A percentile compares a stretch with the other conserved stretches of the same genome.
Conservation (phyloP, 352 stramenopile species). For the Globisporangium ultimum region DNA sequence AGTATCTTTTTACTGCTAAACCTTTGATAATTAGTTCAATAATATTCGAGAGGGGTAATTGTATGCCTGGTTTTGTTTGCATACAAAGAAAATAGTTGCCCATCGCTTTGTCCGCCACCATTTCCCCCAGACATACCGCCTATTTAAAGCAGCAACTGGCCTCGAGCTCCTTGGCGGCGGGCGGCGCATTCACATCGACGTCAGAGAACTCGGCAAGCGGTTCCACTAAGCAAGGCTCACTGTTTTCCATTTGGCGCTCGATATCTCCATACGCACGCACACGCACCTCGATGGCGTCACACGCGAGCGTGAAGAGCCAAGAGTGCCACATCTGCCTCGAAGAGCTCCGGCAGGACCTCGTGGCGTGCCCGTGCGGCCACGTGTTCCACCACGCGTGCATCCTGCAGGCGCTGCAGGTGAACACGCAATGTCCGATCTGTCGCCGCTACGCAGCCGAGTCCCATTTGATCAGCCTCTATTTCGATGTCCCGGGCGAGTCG, state of each 20-base stretch:
- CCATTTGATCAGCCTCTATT: slow-evolving; percentile 63
- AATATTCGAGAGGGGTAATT: no score
- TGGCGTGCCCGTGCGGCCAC: slow-evolving; percentile 61
- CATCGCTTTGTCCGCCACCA: no score
- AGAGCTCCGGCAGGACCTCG: slow-evolving; percentile 59
- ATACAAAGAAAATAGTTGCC: no score
- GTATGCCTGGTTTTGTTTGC: no score
- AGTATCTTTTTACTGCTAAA: no score
- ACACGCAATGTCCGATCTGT: slow-evolving; percentile 72
- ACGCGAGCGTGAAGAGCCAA: slow-evolving; percentile 30
- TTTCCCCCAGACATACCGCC: no score
- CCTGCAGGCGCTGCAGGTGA: slow-evolving; percentile 69
- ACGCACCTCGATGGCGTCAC: not conserved
- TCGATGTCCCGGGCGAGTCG: slow-evolving; percentile 43
- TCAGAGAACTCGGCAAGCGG: no score
- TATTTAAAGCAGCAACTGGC: no score
- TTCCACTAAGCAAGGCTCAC: not conserved
- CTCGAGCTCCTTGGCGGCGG: no score
- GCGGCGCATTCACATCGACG: no score
- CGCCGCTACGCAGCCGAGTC: slow-evolving; percentile 33
- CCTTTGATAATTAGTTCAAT: no score
- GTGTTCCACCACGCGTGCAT: slow-evolving; percentile 74
- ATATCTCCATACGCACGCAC: not conserved
- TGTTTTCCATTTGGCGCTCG: not conserved
- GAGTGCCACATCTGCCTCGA: slow-evolving; percentile 86